Conservation (phyloP, 208 protist genomes). For the Strigomonas galati region DNA sequence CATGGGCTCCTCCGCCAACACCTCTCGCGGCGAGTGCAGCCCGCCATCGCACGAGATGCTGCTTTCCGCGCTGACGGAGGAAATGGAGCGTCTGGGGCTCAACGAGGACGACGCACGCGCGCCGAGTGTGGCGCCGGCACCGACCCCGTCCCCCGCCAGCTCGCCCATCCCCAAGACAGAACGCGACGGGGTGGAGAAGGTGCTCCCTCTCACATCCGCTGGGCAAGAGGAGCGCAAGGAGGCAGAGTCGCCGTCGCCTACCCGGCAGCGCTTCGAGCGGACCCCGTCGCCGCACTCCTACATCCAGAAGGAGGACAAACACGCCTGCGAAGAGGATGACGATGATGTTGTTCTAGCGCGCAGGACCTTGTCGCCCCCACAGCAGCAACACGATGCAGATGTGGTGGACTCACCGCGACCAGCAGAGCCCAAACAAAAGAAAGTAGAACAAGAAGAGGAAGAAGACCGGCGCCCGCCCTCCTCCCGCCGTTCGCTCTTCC, state of each 20-base stretch:
- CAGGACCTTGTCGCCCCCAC: no score
- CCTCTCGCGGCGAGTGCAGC: background rate
- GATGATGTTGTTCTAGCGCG: no score
- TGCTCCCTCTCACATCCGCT: no score
- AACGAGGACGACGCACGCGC: background rate
- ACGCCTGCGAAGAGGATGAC: no score
- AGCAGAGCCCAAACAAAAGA: no score
- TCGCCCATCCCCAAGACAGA: background rate
- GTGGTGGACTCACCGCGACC: no score
- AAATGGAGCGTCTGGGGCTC: background rate
- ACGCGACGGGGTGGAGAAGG: background rate
- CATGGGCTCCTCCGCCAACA: background rate
- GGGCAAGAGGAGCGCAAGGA: no score
- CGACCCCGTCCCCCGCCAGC: background rate
- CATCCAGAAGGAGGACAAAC: no score
- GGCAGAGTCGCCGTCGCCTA: background rate
- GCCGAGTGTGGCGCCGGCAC: background rate
- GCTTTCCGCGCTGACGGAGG: background rate
- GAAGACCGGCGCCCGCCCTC: no score
- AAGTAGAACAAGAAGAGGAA: no score
- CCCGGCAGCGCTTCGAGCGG: background rate
- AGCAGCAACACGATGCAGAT: background rate
- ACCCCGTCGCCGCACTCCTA: background rate
- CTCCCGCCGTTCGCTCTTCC: no score
- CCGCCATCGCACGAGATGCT: background rate